Evolutionary conservation across 306 rosid species (phyloP).

Genomic region (Abrus pulchellus): DNA sequence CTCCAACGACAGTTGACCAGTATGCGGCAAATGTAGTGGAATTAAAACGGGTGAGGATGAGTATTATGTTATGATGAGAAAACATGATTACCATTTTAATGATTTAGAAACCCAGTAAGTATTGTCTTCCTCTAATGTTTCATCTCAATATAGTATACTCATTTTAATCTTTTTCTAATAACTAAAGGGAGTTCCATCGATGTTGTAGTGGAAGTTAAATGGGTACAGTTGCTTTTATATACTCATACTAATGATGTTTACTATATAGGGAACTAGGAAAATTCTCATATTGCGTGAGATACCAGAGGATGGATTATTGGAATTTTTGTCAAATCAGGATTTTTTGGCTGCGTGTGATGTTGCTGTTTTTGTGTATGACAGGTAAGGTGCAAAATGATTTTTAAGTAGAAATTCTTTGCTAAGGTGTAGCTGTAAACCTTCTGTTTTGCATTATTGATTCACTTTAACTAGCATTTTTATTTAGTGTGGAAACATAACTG

Average conservation of each 20-base stretch:
- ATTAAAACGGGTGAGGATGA: conserved; percentile 67
- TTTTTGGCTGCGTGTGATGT: conserved; percentile 90
- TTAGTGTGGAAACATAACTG: conserved; percentile 13
- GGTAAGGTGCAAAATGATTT: conserved; percentile 57
- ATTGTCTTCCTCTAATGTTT: conserved; percentile 14
- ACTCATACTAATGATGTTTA: too few relatives aligned
- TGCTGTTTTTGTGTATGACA: conserved; percentile 88
- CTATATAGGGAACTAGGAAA: conserved; percentile 71
- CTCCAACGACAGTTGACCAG: conserved; percentile 66
- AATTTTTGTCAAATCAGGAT: conserved; percentile 64
- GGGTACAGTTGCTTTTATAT: neutral
- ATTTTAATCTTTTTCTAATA: neutral
- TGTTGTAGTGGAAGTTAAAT: conserved; percentile 31
- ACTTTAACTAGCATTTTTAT: conserved; percentile 27
- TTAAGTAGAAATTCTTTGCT: conserved; percentile 10
- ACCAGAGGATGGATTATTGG: conserved; percentile 72
- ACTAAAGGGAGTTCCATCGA: conserved; percentile 27
- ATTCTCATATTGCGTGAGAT: conserved; percentile 90
- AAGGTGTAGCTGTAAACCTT: neutral
- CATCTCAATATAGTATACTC: conserved; percentile 28
- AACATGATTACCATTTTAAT: conserved; percentile 28
- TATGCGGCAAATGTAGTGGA: conserved; percentile 76
- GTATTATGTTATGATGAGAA: conserved; percentile 44
- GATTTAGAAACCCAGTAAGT: conserved; percentile 22
- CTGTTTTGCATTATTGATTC: conserved; percentile 40